phyloP scores from a whole-genome alignment of 1,284 basidiomycete species.

The Sanguinoderma infundibulare region DNA sequence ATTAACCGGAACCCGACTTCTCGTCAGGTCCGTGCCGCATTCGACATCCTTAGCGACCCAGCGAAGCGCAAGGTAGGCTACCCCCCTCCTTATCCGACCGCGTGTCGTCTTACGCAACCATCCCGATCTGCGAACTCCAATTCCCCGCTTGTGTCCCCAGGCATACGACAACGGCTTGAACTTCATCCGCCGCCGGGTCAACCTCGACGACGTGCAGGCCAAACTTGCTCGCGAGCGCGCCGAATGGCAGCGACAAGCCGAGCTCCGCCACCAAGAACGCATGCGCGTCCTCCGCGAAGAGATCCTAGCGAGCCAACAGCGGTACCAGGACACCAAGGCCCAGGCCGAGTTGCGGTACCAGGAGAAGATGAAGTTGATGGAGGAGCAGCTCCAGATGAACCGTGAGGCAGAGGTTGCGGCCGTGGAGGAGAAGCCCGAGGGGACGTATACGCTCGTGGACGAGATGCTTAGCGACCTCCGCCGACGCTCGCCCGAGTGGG shows the following conservation, averaged over 20 bases:
- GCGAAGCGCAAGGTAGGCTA: slow-evolving; percentile 61
- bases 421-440: slow-evolving; percentile 25
- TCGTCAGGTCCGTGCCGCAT: slow-evolving; percentile 57
- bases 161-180: slow-evolving; percentile 48
- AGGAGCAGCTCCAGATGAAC: slow-evolving; percentile 29
- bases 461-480: slow-evolving; percentile 49
- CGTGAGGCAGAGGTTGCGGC: slow-evolving; percentile 26
- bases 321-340: slow-evolving; percentile 29
- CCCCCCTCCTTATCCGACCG: not conserved
- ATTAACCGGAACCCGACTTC: not conserved
- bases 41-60: slow-evolving; percentile 57
- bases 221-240: slow-evolving; percentile 59
- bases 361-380: slow-evolving; percentile 30
- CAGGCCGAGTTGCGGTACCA: slow-evolving; percentile 32
- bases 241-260: slow-evolving; percentile 60
- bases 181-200: slow-evolving; percentile 27
- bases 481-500: slow-evolving; percentile 65
- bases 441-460: slow-evolving; percentile 30
- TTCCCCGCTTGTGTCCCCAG: slow-evolving; percentile 37
- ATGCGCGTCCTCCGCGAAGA: slow-evolving; percentile 43
- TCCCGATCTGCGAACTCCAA: not conserved
- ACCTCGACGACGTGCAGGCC: slow-evolving; percentile 42
- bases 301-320: slow-evolving; percentile 32
- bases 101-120: not conserved
- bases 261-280: slow-evolving; percentile 50